Percentiles rank a stretch among this genome's conserved stretches.
Conservation (phyloP, 1,139 yeast species). For the Pichia sp. region DNA sequence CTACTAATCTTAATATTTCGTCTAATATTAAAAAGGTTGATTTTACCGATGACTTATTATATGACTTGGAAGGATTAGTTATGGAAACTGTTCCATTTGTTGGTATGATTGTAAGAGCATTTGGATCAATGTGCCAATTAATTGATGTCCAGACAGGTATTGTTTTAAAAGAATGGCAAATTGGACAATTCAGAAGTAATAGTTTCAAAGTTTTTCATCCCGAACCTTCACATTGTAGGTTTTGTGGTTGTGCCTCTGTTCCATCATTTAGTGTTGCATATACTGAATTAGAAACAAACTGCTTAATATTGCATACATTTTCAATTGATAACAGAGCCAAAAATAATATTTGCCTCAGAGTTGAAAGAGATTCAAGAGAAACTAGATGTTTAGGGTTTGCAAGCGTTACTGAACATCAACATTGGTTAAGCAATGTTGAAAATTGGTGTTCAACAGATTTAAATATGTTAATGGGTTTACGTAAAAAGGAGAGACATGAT, state of each 20-base stretch:
- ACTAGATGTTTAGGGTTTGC: constrained; percentile 83
- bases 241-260: constrained; percentile 85
- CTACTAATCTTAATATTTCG: too few relatives aligned
- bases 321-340: constrained; percentile 70
- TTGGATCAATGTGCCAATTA: constrained; percentile 50
- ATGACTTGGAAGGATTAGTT: constrained; percentile 21
- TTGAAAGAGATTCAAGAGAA: constrained; percentile 88
- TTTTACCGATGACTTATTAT: constrained; percentile 3
- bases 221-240: constrained; percentile 81
- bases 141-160: constrained; percentile 78
- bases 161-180: constrained; percentile 44
- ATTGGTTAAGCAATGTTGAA: constrained; percentile 59
- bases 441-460: constrained; percentile 77
- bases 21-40: constrained; percentile 8
- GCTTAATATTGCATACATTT: constrained; percentile 67
- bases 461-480: constrained; percentile 71
- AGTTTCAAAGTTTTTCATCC: constrained; percentile 68
- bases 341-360: constrained; percentile 75
- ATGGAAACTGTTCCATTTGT: constrained; percentile 55
- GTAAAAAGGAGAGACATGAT: constrained; percentile 33
- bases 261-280: constrained; percentile 67
- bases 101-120: constrained; percentile 62
- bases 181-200: constrained; percentile 58
- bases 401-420: constrained; percentile 63
- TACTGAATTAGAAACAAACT: constrained; percentile 51